Evolutionary conservation across 2,329 filamentous ascomycete genomes (phyloP), one percentile per base, ranked within the genome.

Genomic region (Cladosporium sp.): DNA sequence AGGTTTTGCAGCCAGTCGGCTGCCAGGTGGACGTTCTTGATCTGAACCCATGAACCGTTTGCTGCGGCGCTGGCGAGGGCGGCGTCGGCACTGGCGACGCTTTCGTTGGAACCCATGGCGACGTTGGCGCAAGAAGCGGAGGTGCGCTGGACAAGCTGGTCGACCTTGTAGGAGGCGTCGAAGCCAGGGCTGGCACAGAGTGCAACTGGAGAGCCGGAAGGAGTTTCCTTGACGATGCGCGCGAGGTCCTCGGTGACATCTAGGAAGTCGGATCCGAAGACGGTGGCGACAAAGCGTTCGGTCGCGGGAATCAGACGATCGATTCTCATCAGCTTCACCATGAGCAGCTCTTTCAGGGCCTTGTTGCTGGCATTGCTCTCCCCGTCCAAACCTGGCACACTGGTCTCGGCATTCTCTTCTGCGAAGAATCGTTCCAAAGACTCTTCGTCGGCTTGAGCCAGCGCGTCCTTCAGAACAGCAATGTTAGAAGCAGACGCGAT

Each of bases 161-260:
- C 93, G 53, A 98, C 93, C 76, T 98, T 98, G 82, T 97, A 98
- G 67, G 89, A 95, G 48, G 94, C 94, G 69, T 98, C 93, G 67
- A 98, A 98, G 32, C 93, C 93, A 53, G 92, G 90, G 62, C 86
- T 96, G 5, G 93, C 98, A 62, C 92, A 92, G 30, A 98, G 79
- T 3, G 93, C 86, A 58, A 98, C 87, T 8, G 93, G 93, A 2
- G 88, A 84, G 27, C 83, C 88, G 25, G 92, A 84, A 5, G 84
- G 85, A 46, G 95, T 89, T 68, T 95, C 85, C 45, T 84, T 80
- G 50, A 95, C 87, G 15, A 93, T 92, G 52, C 87, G 82, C 64
- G 85, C 84, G 40, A 98, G 79, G 65, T 97, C 91, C 62, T 92
- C 88, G 42, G 84, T 85, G 41, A 87, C 80, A 57, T 96, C 89